Evolutionary conservation across 768 basidiomycete species (phyloP), one percentile per base, ranked within the genome.

Genomic region (Candolleomyces eurysporus): DNA sequence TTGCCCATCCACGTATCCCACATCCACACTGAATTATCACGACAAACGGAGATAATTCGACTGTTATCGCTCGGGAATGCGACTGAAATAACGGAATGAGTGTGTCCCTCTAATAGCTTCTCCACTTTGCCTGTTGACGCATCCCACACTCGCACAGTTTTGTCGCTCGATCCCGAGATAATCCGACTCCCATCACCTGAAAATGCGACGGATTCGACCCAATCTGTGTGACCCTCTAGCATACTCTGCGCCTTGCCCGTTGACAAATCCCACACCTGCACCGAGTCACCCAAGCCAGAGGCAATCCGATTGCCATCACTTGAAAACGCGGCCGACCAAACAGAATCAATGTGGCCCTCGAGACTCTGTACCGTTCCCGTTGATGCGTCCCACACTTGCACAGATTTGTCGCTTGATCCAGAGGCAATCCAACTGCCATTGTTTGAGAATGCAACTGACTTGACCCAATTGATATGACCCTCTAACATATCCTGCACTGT

Each of bases 111-210:
- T 16, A 58, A 48, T 16, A 16, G 26, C 42, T 30, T 32, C 48
- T 14, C n/a, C 14, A 26, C 57, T 22, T 48, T 46, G 9, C 46
- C 48, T 1, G 57, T 48, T 19, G 13, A 46, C 6, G 26, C 11
- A 58, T 57, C 19, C 56, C 61, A 64, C 10, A 64, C 32, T 30
- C 61, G 30, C 26, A 64, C 53, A 5, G 57, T 40, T 36, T 32
- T 46, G 48, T 62, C 61, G 2, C 19, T 19, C 5, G 45, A 59
- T 30, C 57, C 56, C 22, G 63, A 58, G 21, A 32, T 61, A 39
- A 64, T 45, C 31, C 26, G 43, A 11, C 10, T n/a, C 17, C 61
- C 61, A 31, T 64, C 56, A 16, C n/a, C n/a, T 0, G 60, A 64
- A 31, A 61, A 48, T 10, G 61, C 60, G 8, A 56, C 57, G 14